Evolutionary conservation across 768 basidiomycete genomes (phyloP), one percentile per base, ranked within the genome.

Genomic region (Leucocoprinus birnbaumii): DNA sequence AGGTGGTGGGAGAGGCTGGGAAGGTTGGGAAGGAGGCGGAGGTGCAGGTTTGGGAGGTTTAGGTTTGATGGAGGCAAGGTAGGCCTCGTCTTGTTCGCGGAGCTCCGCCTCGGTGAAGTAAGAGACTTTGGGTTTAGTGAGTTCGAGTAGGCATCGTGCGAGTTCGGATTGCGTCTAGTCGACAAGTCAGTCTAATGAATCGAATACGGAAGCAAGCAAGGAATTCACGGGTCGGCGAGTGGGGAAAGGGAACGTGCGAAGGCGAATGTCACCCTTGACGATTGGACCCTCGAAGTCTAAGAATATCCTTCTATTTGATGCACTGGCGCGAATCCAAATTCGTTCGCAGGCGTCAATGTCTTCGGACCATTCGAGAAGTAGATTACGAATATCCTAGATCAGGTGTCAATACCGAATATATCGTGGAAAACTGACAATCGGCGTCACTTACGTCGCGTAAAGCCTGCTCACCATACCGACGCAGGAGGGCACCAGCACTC

Each of bases 381-480:
- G 76, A 53, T 78, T 83, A 18, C 92, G 87, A 54, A 99, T 97
- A 64, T 99, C 97, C 88, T 94, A 26, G 31, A 53, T 31, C 40
- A 5, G 16, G 41, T 21, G 8, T 45, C n/a, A 22, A 13, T 11
- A 46, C 37, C n/a, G n/a, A n/a, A 16, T 3, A 44, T 19, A 14
- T 16, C 42, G 40, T 21, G 26, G 11, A 35, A 31, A 31, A 5
- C 31, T 44, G 26, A 21, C 10, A 22, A 16, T 43, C 31, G 40
- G 26, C n/a, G 3, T n/a, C 38, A 66, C 84, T 61, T 61, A 94
- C 91, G 56, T 98, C 95, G 63, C 86, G 84, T 37, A 99, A 73
- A 16, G 93, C 90, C 66, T 91, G 88, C 66, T 99, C 97, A 41
- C 97, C 97, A 63, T 98, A 97, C 55, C 97, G 85, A 63, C 97